These are phyloP conservation scores for Arabidopsis hybrid DNA, from an alignment of 441 rosid genomes.

Conservation along the genomic window DNA sequence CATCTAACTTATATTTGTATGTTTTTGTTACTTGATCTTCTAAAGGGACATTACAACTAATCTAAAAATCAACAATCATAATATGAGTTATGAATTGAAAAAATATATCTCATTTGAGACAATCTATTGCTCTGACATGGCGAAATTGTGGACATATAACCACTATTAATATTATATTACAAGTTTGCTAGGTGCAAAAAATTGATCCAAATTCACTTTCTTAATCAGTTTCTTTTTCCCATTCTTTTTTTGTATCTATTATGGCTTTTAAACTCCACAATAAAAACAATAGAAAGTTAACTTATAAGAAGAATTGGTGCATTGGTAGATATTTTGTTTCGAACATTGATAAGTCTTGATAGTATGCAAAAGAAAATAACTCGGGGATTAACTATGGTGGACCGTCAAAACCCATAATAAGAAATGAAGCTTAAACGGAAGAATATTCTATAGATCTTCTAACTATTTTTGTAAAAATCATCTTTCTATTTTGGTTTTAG, in stretches of 20 bases:
- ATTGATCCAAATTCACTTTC: not conserved
- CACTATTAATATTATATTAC: not conserved
- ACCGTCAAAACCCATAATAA: not conserved
- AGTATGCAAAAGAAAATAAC: not conserved
- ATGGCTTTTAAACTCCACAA: not conserved
- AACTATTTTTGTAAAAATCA: not conserved
- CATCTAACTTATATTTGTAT: not conserved
- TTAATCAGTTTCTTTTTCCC: not conserved
- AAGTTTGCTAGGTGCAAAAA: constrained; percentile 12
- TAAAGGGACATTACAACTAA: not conserved
- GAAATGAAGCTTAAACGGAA: not conserved
- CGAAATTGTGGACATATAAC: constrained; percentile 8
- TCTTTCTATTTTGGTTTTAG: not conserved
- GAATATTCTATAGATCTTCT: not conserved
- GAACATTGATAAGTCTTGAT: not conserved
- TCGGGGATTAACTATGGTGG: not conserved
- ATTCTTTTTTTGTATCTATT: not conserved
- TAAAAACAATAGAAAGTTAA: not conserved
- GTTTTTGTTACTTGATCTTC: too few relatives aligned
- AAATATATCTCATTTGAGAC: not conserved
- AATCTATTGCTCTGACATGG: constrained; percentile 3
- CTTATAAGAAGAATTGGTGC: not conserved
- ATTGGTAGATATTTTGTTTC: not conserved
- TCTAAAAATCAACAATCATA: not conserved
- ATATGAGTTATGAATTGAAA: not conserved